Base-by-base conservation (phyloP, 331 rosid species). In the Saraca asoca region DNA sequence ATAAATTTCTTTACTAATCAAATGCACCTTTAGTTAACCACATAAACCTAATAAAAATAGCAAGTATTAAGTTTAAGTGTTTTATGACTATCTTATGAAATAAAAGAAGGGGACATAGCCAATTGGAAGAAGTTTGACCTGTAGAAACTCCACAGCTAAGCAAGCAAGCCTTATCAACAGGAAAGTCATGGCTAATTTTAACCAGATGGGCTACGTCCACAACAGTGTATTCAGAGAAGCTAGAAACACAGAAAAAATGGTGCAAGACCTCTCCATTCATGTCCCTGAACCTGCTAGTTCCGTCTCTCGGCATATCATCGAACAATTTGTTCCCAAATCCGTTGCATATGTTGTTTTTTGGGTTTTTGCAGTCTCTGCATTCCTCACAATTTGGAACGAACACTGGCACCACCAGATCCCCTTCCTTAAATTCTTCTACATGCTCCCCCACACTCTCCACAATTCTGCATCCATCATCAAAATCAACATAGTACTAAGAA, bases 361-460 rank as follows among this genome's bases (percentile, higher is more conserved):
- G 7, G 43, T 80, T 78, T 45, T 72, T 44, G 56, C 91, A 82
- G 7, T 80, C 88, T 31, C 35, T 75, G 76, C 91, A 85, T 35
- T 85, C 86, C 7, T 52, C 59, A 68, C 88, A 85, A 33, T 78
- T 73, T 1, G 86, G 9, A 0, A 45, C 66, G 51, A 83, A 83
- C 49, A 86, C 91, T 0, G 91, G 91, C 63, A 86, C 61, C 66
- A 83, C 91, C 9, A 16, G 11, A 3, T 86, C 91, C 5, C 88
- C 85, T 33, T 78, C 86, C 71, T 59, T 70, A 9, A 86, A 20
- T 58, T 83, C 88, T 41, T 78, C 81, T 50, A 86, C 91, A 1
- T 78, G 7, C 61, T 86, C 86, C 46, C 88, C 91, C 31, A 78
- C 81, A 33, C 85, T 80, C 66, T 86, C 91, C 39, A 86, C 88